phyloP scores from a whole-genome alignment of 805 yeast genomes.

The Kodamaea kakaduensis region DNA sequence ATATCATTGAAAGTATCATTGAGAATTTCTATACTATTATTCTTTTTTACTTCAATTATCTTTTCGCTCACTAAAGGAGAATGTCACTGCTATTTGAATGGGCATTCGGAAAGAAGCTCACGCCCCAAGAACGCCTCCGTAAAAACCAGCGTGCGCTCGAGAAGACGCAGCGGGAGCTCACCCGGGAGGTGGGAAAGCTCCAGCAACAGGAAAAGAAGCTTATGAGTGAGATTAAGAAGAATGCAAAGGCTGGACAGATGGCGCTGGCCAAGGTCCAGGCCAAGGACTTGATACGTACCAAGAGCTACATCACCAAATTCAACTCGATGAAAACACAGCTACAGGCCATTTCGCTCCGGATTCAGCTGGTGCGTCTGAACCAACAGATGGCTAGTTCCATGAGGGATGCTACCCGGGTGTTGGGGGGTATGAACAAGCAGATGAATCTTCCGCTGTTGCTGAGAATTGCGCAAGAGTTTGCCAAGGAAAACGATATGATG shows the following conservation, averaged over 20 bases:
- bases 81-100: conserved; percentile 57
- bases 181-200: conserved; percentile 78
- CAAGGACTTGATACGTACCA: conserved; percentile 86
- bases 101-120: conserved; percentile 90
- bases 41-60: background rate
- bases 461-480: conserved; percentile 91
- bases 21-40: background rate
- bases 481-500: conserved; percentile 91
- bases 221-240: conserved; percentile 78
- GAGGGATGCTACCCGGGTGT: conserved; percentile 85
- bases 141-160: conserved; percentile 95
- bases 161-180: conserved; percentile 88
- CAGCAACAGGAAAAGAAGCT: conserved; percentile 91
- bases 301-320: conserved; percentile 79
- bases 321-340: conserved; percentile 91
- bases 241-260: conserved; percentile 87
- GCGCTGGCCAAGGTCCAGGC: conserved; percentile 93
- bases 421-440: conserved; percentile 81
- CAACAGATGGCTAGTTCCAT: conserved; percentile 94
- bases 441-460: conserved; percentile 90
- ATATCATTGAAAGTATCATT: too few relatives aligned
- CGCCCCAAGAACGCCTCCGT: conserved; percentile 93
- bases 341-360: conserved; percentile 88
- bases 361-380: conserved; percentile 88
- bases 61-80: too few relatives aligned